Evolutionary conservation across 768 basidiomycete species (phyloP).

Genomic region (Crucibulum laeve): DNA sequence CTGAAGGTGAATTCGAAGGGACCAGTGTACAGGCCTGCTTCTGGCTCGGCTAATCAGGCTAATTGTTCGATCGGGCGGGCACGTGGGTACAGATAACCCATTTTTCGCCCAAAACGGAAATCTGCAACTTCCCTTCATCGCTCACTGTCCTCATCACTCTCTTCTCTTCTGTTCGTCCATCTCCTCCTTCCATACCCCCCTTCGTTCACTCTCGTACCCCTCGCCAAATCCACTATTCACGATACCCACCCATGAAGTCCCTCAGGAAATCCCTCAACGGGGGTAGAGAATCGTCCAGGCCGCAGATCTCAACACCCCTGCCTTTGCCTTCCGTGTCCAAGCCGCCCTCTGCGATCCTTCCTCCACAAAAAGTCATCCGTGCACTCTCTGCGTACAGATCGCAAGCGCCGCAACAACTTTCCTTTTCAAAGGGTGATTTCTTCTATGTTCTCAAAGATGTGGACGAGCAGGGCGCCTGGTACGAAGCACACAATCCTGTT

Average conservation of each 20-base stretch:
- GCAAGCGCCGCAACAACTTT: constrained; percentile 76
- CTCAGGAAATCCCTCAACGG: constrained; percentile 78
- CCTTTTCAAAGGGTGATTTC: constrained; percentile 93
- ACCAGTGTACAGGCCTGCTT: too few relatives aligned
- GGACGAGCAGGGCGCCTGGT: constrained; percentile 60
- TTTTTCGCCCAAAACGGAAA: not conserved
- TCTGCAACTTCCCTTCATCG: not conserved
- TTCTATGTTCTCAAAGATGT: constrained; percentile 90
- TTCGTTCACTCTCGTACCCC: constrained; percentile 1
- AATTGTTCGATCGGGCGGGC: constrained; percentile 11
- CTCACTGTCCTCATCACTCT: not conserved
- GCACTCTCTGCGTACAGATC: constrained; percentile 67
- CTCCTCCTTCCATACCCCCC: constrained; percentile 3
- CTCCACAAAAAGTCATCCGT: constrained; percentile 94
- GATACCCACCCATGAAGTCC: constrained; percentile 60
- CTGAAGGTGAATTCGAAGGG: too few relatives aligned
- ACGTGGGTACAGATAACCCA: constrained; percentile 10
- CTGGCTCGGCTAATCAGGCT: constrained; percentile 4
- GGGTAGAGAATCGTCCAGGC: constrained; percentile 52
- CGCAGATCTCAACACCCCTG: constrained; percentile 67
- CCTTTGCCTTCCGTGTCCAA: constrained; percentile 67
- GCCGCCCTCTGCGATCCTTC: constrained; percentile 64
- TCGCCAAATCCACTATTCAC: not conserved
- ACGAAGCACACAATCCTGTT: constrained; percentile 93
- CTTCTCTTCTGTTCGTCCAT: not conserved